Conservation (phyloP, 2,329 filamentous ascomycete genomes). For the Fusarium sp. region DNA sequence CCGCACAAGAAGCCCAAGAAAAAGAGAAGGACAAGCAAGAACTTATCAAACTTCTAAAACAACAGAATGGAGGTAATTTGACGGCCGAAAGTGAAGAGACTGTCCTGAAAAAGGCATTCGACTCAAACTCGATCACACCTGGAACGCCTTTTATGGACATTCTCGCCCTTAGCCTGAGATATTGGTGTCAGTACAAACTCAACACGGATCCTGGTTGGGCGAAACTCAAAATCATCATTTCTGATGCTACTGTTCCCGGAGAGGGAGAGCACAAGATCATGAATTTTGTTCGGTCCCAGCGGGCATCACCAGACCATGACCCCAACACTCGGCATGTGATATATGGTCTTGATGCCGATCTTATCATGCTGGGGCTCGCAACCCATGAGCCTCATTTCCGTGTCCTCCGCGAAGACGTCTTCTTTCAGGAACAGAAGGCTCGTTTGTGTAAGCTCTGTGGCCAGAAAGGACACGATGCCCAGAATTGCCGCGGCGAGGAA, state of each 20-base stretch:
- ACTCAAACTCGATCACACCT: conserved; percentile 86
- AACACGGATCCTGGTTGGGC: conserved; percentile 97
- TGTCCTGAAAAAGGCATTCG: conserved; percentile 88
- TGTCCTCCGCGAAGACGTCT: conserved; percentile 95
- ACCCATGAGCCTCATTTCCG: conserved; percentile 98
- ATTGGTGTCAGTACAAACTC: conserved; percentile 97
- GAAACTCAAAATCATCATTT: conserved; percentile 96
- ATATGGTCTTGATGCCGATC: conserved; percentile 95
- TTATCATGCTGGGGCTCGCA: conserved; percentile 97
- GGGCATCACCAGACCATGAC: conserved; percentile 88
- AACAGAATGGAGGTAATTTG: conserved; percentile 74
- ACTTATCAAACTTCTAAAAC: conserved; percentile 83
- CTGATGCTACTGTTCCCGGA: conserved; percentile 95
- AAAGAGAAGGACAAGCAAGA: conserved; percentile 93
- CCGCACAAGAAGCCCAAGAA: conserved; percentile 92
- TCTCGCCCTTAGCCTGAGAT: conserved; percentile 86
- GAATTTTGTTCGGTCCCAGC: conserved; percentile 95
- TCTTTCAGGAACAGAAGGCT: conserved; percentile 85
- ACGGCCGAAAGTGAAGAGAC: conserved; percentile 69
- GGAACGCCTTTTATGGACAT: conserved; percentile 99
- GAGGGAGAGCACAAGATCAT: conserved; percentile 99
- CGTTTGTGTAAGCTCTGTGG: conserved; percentile 89
- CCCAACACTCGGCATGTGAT: conserved; percentile 98
- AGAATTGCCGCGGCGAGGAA: conserved; percentile 81
- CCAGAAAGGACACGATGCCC: conserved; percentile 89